Evolutionary conservation across 2,329 filamentous ascomycete genomes (phyloP).

Genomic region (Fusarium marasasianum): DNA sequence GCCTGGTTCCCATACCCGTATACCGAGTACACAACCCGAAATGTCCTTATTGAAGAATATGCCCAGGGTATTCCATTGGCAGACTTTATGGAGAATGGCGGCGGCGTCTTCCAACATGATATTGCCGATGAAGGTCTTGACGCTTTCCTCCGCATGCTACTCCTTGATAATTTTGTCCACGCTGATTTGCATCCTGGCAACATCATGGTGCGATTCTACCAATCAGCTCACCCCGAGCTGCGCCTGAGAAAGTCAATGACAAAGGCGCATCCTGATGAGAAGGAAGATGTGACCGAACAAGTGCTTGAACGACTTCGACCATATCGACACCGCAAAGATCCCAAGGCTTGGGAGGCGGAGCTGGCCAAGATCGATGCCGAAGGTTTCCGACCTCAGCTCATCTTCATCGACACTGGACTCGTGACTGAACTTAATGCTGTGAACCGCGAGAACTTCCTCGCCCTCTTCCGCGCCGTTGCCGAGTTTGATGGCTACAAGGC

Average conservation of each 20-base stretch:
- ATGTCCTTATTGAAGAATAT: slow-evolving; percentile 94
- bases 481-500: slow-evolving; percentile 98
- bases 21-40: slow-evolving; percentile 88
- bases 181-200: slow-evolving; percentile 97
- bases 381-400: slow-evolving; percentile 90
- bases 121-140: slow-evolving; percentile 96
- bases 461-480: slow-evolving; percentile 93
- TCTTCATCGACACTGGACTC: slow-evolving; percentile 96
- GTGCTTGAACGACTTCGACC: slow-evolving; percentile 84
- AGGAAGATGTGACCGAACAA: slow-evolving; percentile 84
- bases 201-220: slow-evolving; percentile 99
- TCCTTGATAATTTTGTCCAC: slow-evolving; percentile 98
- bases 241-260: slow-evolving; percentile 43
- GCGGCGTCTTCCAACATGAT: slow-evolving; percentile 90
- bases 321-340: slow-evolving; percentile 69
- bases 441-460: slow-evolving; percentile 91
- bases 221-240: slow-evolving; percentile 77
- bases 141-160: slow-evolving; percentile 93
- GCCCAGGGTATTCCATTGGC: slow-evolving; percentile 92
- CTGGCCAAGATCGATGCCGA: slow-evolving; percentile 82
- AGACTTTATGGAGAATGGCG: slow-evolving; percentile 90
- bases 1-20: slow-evolving; percentile 99
- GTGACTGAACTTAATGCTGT: slow-evolving; percentile 90
- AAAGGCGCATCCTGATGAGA: slow-evolving; percentile 55
- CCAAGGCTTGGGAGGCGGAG: slow-evolving; percentile 76